Base-by-base conservation (phyloP, 2,329 filamentous ascomycete genomes). In the Xylariaceae sp. region DNA sequence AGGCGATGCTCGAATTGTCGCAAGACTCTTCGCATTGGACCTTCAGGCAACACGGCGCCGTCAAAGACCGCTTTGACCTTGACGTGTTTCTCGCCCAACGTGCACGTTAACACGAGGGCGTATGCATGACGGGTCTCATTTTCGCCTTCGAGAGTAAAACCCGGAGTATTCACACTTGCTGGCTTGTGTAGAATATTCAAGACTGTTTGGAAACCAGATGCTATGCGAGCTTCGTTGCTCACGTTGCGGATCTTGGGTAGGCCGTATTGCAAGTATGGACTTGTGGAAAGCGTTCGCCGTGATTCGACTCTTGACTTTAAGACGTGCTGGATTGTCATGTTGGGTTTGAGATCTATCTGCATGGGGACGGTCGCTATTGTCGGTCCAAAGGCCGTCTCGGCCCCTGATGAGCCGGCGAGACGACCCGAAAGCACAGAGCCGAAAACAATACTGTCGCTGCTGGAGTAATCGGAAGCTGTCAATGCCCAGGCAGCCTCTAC, bases 401-500 rank as follows among this genome's bases (percentile, higher is more conserved):
- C 42, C 4, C 48, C 55, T 26, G 55, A 41, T 19, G 47, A 42
- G 19, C 9, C 58, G 55, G 7, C 58, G 55, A 42, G 59, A 59
- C 41, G 19, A 19, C 19, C 19, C 19, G 19, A 19, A 19, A 57
- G 39, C 5, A 61, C 52, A 19, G 46, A 37, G 4, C 59, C 59
- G 31, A 49, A 61, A 19, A 50, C 54, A 27, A 61, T 34, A 34
- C 50, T 59, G 8, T 61, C 57, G 34, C 43, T 47, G 29, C 47
- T 8, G 2, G 48, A 8, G 40, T 61, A 61, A 1, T 47, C 43
- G 8, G 50, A 46, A 19, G 41, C 40, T 12, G 59, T 61, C 41
- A 61, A 32, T 31, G 53, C 59, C 59, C 59, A 61, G 11, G 59
- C 59, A 12, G 47, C 42, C 30, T 61, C 57, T 4, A 56, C 48